Conservation (phyloP, 2,329 filamentous ascomycete genomes). For the Moelleriella libera region DNA sequence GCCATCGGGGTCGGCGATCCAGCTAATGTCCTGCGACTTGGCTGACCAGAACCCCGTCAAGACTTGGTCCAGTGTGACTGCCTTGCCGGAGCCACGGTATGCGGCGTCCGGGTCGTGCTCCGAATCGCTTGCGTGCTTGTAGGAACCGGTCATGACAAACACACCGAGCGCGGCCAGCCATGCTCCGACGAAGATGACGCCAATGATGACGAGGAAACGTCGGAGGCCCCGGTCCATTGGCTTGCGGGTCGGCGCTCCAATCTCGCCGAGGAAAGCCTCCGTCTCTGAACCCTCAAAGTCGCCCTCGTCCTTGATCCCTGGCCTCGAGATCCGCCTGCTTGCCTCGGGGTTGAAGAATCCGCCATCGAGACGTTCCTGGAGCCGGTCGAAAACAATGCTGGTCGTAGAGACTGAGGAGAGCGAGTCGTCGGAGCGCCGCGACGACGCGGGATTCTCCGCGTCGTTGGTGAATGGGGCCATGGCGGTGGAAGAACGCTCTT, state of each 20-base stretch:
- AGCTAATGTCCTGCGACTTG: slow-evolving; percentile 52
- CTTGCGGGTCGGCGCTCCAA: slow-evolving; percentile 25
- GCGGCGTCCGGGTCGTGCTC: slow-evolving; percentile 58
- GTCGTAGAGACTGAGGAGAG: slow-evolving; percentile 70
- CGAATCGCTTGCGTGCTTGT: slow-evolving; percentile 46
- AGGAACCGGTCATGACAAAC: slow-evolving; percentile 51
- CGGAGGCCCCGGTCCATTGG: slow-evolving; percentile 53
- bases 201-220: slow-evolving; percentile 46
- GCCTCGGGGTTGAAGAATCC: slow-evolving; percentile 8
- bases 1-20: slow-evolving; percentile 60
- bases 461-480: slow-evolving; percentile 7
- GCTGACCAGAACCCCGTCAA: slow-evolving; percentile 51
- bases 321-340: slow-evolving; percentile 9
- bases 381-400: slow-evolving; percentile 66
- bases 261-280: slow-evolving; percentile 33
- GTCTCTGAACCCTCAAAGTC: slow-evolving; percentile 29
- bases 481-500: background rate
- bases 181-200: slow-evolving; percentile 44
- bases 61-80: slow-evolving; percentile 60
- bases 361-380: slow-evolving; percentile 41
- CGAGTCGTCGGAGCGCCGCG: slow-evolving; percentile 37
- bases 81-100: slow-evolving; percentile 50
- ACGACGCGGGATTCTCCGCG: slow-evolving; percentile 5
- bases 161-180: slow-evolving; percentile 57
- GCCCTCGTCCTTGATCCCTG: slow-evolving; percentile 17